Evolutionary conservation across 768 basidiomycete species (phyloP).

Genomic region (Termitomyces sp.): DNA sequence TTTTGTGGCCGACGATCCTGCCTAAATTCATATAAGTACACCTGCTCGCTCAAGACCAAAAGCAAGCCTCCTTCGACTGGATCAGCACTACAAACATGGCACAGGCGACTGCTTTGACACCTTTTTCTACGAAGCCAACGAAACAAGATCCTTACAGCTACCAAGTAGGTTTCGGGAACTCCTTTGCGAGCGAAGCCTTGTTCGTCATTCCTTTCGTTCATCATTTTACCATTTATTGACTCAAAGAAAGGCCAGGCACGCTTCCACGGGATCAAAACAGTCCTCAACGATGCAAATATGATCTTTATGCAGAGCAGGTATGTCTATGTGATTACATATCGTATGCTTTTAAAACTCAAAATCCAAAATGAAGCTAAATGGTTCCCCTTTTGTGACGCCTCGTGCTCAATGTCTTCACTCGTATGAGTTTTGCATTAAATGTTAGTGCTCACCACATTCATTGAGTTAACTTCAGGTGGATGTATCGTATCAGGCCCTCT

Average conservation of each 20-base stretch:
- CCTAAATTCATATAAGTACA: neutral
- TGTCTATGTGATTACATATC: neutral
- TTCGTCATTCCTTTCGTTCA: conserved; percentile 19
- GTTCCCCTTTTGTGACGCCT: conserved; percentile 55
- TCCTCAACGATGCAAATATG: conserved; percentile 60
- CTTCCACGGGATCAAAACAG: conserved; percentile 56
- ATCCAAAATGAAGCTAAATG: conserved; percentile 43
- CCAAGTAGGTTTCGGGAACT: conserved; percentile 54
- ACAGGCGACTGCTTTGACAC: conserved; percentile 33
- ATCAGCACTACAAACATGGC: conserved; percentile 4
- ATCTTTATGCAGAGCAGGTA: conserved; percentile 55
- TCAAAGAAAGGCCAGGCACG: conserved; percentile 37
- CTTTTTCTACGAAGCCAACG: conserved; percentile 30
- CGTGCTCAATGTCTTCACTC: conserved; percentile 45
- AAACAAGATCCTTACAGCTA: conserved; percentile 50
- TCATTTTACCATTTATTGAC: neutral
- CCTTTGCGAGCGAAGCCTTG: conserved; percentile 52
- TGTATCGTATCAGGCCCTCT: conserved; percentile 64
- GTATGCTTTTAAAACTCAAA: neutral
- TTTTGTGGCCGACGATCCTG: neutral
- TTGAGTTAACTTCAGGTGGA: conserved; percentile 33
- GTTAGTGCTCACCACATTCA: neutral
- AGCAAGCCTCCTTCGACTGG: neutral
- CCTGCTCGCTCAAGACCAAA: neutral
- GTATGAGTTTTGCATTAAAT: conserved; percentile 23